Percentiles rank a stretch among this genome's conserved stretches.
Conservation (phyloP, 495 filamentous ascomycete genomes). For the Penicillium lividum region DNA sequence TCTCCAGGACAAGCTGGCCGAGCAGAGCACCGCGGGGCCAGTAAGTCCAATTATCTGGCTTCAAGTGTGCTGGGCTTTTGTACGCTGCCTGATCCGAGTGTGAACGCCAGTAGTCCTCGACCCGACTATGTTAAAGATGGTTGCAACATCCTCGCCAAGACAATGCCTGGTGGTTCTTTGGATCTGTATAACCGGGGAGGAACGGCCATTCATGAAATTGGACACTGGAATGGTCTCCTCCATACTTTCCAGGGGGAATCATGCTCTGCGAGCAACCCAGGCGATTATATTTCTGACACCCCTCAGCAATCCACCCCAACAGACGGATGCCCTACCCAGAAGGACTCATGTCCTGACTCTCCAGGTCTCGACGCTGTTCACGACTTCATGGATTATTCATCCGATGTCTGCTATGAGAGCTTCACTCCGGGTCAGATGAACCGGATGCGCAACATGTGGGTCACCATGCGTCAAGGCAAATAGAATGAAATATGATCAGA, state of each 20-base stretch:
- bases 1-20: slow-evolving; percentile 26
- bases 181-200: slow-evolving; percentile 49
- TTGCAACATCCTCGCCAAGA: slow-evolving; percentile 53
- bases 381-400: slow-evolving; percentile 60
- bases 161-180: slow-evolving; percentile 50
- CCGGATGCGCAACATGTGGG: slow-evolving; percentile 52
- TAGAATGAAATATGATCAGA: background rate
- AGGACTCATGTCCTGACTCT: slow-evolving; percentile 49
- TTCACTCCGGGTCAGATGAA: slow-evolving; percentile 46
- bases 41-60: slow-evolving; percentile 20
- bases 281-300: slow-evolving; percentile 57
- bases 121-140: slow-evolving; percentile 50
- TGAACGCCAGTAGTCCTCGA: slow-evolving; percentile 36
- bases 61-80: slow-evolving; percentile 51
- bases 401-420: slow-evolving; percentile 53
- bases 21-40: slow-evolving; percentile 9
- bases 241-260: slow-evolving; percentile 57
- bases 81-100: slow-evolving; percentile 43
- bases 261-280: slow-evolving; percentile 40
- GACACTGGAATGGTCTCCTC: slow-evolving; percentile 60
- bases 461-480: slow-evolving; percentile 42
- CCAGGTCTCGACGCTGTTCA: slow-evolving; percentile 51
- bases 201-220: slow-evolving; percentile 57
- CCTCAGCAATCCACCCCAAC: slow-evolving; percentile 51
- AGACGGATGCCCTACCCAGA: slow-evolving; percentile 48